Evolutionary conservation across 306 rosid species (phyloP).

Genomic region (Purshia tridentata): DNA sequence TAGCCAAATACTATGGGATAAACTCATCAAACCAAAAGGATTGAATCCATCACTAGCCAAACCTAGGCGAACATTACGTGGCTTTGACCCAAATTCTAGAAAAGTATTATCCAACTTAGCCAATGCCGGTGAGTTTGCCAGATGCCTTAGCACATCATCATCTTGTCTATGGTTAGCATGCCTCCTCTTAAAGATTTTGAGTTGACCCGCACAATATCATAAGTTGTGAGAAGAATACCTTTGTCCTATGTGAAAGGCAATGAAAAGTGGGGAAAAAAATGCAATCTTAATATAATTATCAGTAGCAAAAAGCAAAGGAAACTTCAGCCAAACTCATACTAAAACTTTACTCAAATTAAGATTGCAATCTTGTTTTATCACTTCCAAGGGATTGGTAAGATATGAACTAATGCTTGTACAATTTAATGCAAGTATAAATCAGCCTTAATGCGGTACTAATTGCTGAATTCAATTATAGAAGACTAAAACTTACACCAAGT

Average conservation of each 20-base stretch:
- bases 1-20: neutral
- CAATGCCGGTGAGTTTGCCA: too few species aligned
- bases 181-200: conserved; percentile 61
- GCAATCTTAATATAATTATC: conserved; percentile 3
- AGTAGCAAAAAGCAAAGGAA: neutral
- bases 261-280: conserved; percentile 13
- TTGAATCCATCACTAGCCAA: too few species aligned
- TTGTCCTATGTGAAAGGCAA: conserved; percentile 56
- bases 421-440: conserved; percentile 21
- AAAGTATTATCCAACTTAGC: too few species aligned
- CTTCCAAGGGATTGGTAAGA: conserved; percentile 90
- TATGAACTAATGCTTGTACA: conserved; percentile 73
- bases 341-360: conserved; percentile 7
- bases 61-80: too few species aligned
- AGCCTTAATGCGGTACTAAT: neutral
- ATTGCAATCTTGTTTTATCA: conserved; percentile 58
- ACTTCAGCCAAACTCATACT: neutral
- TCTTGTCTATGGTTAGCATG: too few species aligned
- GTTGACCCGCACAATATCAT: conserved; percentile 89
- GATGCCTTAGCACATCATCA: too few species aligned
- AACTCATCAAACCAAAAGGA: neutral
- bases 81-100: too few species aligned
- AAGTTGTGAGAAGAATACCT: conserved; percentile 93
- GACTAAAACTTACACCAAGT: conserved; percentile 1
- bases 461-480: neutral